phyloP scores from a whole-genome alignment of 305 asterid species.

The Fraxinus xanthoxyloides region DNA sequence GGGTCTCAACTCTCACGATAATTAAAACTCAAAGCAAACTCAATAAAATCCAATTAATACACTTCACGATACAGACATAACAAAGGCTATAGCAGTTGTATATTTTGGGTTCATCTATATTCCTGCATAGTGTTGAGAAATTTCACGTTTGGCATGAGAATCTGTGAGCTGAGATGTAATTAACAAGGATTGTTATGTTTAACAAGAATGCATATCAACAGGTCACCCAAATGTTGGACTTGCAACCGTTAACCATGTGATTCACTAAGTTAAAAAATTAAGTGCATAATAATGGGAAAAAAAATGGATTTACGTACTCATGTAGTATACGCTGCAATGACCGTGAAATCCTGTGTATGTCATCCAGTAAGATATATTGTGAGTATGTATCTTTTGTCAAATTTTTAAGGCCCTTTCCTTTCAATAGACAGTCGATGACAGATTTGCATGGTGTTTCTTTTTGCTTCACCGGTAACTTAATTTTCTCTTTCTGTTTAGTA shows the following conservation, averaged over 20 bases:
- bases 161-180: not conserved
- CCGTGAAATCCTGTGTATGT: slow-evolving; percentile 46
- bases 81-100: not conserved
- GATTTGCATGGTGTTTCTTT: slow-evolving; percentile 31
- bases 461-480: slow-evolving; percentile 28
- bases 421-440: slow-evolving; percentile 34
- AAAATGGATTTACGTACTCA: slow-evolving; percentile 46
- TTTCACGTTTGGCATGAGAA: not conserved
- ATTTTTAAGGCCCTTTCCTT: slow-evolving; percentile 24
- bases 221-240: not conserved
- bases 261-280: not conserved
- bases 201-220: not conserved
- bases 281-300: not conserved
- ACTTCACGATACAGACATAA: not conserved
- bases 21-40: not conserved
- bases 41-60: not conserved
- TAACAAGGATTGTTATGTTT: not conserved
- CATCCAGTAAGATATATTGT: slow-evolving; percentile 37
- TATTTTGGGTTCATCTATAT: not conserved
- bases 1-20: not conserved
- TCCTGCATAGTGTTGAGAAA: not conserved
- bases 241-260: not conserved
- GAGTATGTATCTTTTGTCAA: slow-evolving; percentile 30
- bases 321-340: slow-evolving; percentile 55
- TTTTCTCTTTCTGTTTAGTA: slow-evolving; percentile 26